phyloP scores from a whole-genome alignment of 306 rosid species.

The Dalbergia cultrata region DNA sequence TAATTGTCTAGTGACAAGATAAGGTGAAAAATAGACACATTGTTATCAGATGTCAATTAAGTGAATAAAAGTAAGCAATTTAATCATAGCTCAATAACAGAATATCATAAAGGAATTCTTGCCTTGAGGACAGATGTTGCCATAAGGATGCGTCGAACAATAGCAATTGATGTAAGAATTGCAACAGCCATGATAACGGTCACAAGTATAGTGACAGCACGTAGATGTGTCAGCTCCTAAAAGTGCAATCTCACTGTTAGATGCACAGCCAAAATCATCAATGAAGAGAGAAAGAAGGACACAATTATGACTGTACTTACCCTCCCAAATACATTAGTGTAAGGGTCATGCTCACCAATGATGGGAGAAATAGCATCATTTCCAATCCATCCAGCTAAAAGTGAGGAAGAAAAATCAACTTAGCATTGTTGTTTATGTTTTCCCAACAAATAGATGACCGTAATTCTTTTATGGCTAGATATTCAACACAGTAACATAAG shows the following conservation, averaged over 20 bases:
- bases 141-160: constrained; percentile 95
- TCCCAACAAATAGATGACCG: constrained; percentile 30
- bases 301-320: constrained; percentile 61
- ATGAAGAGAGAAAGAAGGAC: background rate
- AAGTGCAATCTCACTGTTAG: constrained; percentile 44
- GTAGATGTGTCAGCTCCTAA: constrained; percentile 91
- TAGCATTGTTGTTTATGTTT: constrained; percentile 36
- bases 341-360: constrained; percentile 92
- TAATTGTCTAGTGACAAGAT: background rate
- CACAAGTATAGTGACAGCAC: constrained; percentile 82
- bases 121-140: constrained; percentile 98
- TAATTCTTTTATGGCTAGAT: constrained; percentile 6
- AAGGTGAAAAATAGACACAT: background rate
- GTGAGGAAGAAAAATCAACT: constrained; percentile 51
- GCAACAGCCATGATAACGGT: constrained; percentile 81
- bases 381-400: constrained; percentile 98
- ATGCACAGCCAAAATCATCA: constrained; percentile 33
- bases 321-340: constrained; percentile 80
- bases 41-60: constrained; percentile 16
- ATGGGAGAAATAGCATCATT: constrained; percentile 87
- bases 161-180: constrained; percentile 88
- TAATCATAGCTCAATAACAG: constrained; percentile 20
- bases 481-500: constrained; percentile 21
- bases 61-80: constrained; percentile 3
- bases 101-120: constrained; percentile 52